Conservation (phyloP, 352 stramenopile species). For the Pythium volutum region DNA sequence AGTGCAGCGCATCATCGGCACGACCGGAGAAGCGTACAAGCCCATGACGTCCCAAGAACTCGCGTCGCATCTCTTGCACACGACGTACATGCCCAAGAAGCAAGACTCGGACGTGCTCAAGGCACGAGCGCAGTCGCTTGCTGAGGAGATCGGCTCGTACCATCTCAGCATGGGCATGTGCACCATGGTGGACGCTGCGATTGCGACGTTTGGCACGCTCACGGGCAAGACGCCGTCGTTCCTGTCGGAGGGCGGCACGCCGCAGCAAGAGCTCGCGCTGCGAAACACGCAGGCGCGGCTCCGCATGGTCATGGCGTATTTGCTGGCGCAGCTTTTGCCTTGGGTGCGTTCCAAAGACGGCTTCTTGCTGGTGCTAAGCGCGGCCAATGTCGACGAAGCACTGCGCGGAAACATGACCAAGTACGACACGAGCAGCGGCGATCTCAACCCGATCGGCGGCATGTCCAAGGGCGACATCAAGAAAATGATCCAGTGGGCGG, state of each 20-base stretch:
- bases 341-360: constrained; percentile 94
- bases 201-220: constrained; percentile 71
- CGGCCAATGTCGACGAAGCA: constrained; percentile 98
- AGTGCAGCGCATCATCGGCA: constrained; percentile 83
- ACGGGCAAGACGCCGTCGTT: constrained; percentile 92
- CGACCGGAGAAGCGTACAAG: constrained; percentile 45
- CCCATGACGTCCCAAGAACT: constrained; percentile 85
- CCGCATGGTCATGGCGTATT: constrained; percentile 98
- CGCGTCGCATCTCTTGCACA: constrained; percentile 93
- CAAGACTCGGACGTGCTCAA: constrained; percentile 93
- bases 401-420: constrained; percentile 99
- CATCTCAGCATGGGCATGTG: constrained; percentile 96
- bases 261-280: constrained; percentile 95
- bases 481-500: constrained; percentile 93
- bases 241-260: constrained; percentile 84
- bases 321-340: constrained; percentile 97
- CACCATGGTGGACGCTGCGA: constrained; percentile 89
- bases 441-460: constrained; percentile 98
- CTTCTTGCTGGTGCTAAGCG: constrained; percentile 98
- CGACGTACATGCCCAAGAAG: constrained; percentile 97
- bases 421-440: constrained; percentile 98
- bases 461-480: constrained; percentile 97
- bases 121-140: constrained; percentile 86
- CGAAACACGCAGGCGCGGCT: constrained; percentile 99
- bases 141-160: constrained; percentile 93